These are phyloP conservation scores for Claviceps purpurea DNA, from an alignment of 2,329 filamentous ascomycete species.

Conservation along the genomic window DNA sequence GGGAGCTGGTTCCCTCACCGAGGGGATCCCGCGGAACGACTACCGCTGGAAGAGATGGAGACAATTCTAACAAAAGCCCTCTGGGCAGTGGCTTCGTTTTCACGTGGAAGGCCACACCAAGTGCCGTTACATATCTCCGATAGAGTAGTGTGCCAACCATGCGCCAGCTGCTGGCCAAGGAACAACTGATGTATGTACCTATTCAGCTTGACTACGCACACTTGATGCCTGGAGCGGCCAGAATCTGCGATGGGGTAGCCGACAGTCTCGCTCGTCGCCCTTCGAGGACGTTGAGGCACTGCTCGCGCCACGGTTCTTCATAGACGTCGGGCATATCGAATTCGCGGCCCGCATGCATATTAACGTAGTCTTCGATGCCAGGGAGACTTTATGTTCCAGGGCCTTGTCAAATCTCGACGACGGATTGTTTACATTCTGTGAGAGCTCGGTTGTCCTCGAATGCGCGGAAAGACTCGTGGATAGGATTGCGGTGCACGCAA, in stretches of 20 bases:
- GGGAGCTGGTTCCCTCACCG: too few relatives aligned
- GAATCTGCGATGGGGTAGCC: conserved; percentile 40
- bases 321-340: conserved; percentile 97
- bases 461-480: conserved; percentile 58
- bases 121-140: too few relatives aligned
- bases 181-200: too few relatives aligned
- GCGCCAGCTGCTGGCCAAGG: too few relatives aligned
- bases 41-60: too few relatives aligned
- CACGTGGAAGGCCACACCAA: too few relatives aligned
- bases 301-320: conserved; percentile 86
- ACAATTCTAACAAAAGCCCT: too few relatives aligned
- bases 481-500: conserved; percentile 57
- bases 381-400: conserved; percentile 51
- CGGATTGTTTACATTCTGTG: conserved; percentile 93
- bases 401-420: conserved; percentile 89
- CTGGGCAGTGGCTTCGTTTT: too few relatives aligned
- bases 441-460: conserved; percentile 88
- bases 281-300: conserved; percentile 77
- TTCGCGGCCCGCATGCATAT: conserved; percentile 61
- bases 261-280: conserved; percentile 81
- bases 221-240: conserved; percentile 22
- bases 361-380: conserved; percentile 66
- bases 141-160: too few relatives aligned
- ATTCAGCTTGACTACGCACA: too few relatives aligned
- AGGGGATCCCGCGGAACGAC: too few relatives aligned